Percentiles rank a stretch among this genome's conserved stretches.
Conservation (phyloP, 2,329 filamentous ascomycete genomes). For the Aspergillus ustus region DNA sequence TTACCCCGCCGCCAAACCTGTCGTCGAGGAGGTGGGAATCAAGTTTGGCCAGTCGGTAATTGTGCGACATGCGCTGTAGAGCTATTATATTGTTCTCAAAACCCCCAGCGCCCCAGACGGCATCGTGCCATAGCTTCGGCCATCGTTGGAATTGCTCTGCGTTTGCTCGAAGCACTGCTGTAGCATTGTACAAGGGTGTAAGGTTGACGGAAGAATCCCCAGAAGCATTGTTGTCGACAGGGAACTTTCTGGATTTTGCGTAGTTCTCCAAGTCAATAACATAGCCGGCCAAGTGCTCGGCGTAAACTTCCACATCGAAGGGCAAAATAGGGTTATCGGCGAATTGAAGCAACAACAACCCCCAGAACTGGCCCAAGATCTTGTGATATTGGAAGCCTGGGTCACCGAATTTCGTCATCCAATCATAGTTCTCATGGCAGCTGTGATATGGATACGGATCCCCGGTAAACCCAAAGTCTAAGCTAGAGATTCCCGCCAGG, state of each 20-base stretch:
- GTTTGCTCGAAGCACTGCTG: constrained; percentile 62
- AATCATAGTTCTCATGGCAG: constrained; percentile 88
- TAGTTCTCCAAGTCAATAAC: constrained; percentile 70
- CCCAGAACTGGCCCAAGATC: constrained; percentile 77
- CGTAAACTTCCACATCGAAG: constrained; percentile 79
- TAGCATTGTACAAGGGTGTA: constrained; percentile 65
- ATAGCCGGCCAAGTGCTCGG: constrained; percentile 66
- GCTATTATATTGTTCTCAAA: constrained; percentile 75
- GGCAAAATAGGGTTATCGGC: constrained; percentile 80
- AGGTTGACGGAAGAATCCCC: constrained; percentile 54
- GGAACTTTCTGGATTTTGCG: constrained; percentile 59
- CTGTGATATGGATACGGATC: constrained; percentile 73
- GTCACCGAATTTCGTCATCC: constrained; percentile 80
- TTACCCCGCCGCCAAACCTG: constrained; percentile 72
- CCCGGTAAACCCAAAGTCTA: constrained; percentile 81
- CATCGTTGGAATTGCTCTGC: constrained; percentile 72
- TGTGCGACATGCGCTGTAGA: constrained; percentile 72
- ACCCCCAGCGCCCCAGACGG: constrained; percentile 71
- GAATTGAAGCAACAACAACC: constrained; percentile 82
- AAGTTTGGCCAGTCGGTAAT: constrained; percentile 77
- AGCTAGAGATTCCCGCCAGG: constrained; percentile 83
- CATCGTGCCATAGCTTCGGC: constrained; percentile 76
- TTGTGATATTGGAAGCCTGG: constrained; percentile 82
- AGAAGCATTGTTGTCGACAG: constrained; percentile 23
- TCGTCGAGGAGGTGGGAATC: constrained; percentile 83